Evolutionary conservation across 768 basidiomycete species (phyloP).

Genomic region (Mycena rebaudengoi): DNA sequence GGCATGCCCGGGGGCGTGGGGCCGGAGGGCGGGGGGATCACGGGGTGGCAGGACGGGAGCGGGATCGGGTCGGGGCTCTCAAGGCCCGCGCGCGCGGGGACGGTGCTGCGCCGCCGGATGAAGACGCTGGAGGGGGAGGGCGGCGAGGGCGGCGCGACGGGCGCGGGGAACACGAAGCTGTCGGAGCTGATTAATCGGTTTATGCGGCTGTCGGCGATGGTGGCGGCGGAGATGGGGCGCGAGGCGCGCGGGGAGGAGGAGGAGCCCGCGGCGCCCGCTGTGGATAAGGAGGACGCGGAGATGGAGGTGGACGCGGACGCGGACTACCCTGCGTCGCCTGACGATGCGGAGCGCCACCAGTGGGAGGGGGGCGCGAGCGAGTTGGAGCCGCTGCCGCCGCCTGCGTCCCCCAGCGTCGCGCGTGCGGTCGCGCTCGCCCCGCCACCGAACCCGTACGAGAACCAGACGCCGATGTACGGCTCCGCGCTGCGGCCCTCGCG

Average conservation of each 20-base stretch:
- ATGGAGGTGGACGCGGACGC: constrained; percentile 21
- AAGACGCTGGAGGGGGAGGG: constrained; percentile 14
- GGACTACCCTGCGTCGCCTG: constrained; percentile 24
- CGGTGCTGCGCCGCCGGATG: constrained; percentile 62
- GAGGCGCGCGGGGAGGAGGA: constrained; percentile 71
- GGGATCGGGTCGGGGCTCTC: constrained; percentile 78
- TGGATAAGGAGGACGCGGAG: constrained; percentile 38
- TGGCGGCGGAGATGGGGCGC: constrained; percentile 78
- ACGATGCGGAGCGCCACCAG: constrained; percentile 8
- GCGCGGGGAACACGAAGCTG: constrained; percentile 69
- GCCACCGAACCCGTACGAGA: constrained; percentile 24
- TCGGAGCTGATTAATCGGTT: constrained; percentile 76
- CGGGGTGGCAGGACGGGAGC: constrained; percentile 79
- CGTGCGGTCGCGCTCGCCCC: neutral
- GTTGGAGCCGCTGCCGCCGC: constrained; percentile 26
- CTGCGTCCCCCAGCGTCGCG: constrained; percentile 18
- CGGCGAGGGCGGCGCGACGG: constrained; percentile 38
- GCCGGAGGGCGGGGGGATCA: constrained; percentile 59
- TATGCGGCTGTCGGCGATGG: constrained; percentile 78
- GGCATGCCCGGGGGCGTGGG: constrained; percentile 43
- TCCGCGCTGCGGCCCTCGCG: constrained; percentile 72
- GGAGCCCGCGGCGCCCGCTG: constrained; percentile 30
- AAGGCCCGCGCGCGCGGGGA: constrained; percentile 63
- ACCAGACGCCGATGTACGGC: constrained; percentile 47
- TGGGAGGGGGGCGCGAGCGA: constrained; percentile 26